Percentiles rank a stretch among this genome's conserved stretches.
phyloP scores from a whole-genome alignment of 139 green algal genomes.

The Chlamydomonas eustigma region DNA sequence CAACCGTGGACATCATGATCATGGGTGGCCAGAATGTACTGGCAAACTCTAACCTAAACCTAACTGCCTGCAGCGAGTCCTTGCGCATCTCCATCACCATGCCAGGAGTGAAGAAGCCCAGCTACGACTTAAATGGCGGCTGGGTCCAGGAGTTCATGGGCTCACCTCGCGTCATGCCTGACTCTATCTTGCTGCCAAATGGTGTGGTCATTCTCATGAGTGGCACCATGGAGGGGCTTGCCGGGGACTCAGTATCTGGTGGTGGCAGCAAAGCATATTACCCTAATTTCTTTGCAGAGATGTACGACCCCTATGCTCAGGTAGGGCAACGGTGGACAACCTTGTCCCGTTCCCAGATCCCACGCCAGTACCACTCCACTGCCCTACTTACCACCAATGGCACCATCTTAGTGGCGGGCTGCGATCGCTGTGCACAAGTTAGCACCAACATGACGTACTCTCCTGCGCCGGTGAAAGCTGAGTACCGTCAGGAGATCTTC shows the following conservation, averaged over 20 bases:
- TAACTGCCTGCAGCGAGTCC: conserved; percentile 2
- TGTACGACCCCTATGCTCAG: conserved; percentile 16
- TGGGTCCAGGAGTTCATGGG: conserved; percentile 21
- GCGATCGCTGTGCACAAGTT: conserved; percentile 28
- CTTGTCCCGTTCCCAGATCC: conserved; percentile 10
- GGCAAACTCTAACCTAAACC: conserved; percentile 6
- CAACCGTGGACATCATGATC: conserved; percentile 25
- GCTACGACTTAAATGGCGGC: conserved; percentile 10
- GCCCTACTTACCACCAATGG: conserved; percentile 36
- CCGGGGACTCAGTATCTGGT: conserved; percentile 21
- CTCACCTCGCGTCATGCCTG: conserved; percentile 29
- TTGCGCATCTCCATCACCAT: conserved; percentile 14
- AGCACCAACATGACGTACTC: neutral
- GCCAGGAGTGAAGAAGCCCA: neutral
- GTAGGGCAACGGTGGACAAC: conserved; percentile 11
- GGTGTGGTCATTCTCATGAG: conserved; percentile 31
- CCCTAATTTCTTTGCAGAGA: conserved; percentile 29
- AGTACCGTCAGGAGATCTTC: conserved; percentile 42
- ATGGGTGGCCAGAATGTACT: conserved; percentile 18
- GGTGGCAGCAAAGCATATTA: conserved; percentile 18
- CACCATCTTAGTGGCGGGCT: conserved; percentile 26
- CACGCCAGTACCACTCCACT: conserved; percentile 27
- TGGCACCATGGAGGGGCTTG: conserved; percentile 21
- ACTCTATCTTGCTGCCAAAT: conserved; percentile 33
- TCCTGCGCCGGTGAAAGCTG: conserved; percentile 6